Percentiles rank a stretch among this genome's conserved stretches.
phyloP scores from a whole-genome alignment of 2,329 filamentous ascomycete species.

The Hypoxylon sp. region DNA sequence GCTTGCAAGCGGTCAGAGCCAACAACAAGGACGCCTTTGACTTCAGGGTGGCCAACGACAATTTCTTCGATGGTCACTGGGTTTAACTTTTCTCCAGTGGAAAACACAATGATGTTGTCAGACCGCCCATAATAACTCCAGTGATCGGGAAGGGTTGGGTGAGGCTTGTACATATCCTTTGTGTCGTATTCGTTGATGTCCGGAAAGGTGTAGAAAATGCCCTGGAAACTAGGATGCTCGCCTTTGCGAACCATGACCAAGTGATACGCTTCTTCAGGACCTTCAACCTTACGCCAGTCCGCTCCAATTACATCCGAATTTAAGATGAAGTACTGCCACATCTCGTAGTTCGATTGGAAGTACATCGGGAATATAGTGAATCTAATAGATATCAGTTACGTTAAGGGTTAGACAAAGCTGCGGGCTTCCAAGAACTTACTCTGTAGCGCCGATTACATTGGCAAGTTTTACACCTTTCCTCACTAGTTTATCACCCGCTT shows the following conservation, averaged over 20 bases:
- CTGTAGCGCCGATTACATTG: conserved; percentile 61
- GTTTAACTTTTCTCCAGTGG: conserved; percentile 67
- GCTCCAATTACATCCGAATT: conserved; percentile 60
- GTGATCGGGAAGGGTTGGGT: conserved; percentile 57
- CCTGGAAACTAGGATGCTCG: conserved; percentile 54
- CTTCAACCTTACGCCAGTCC: conserved; percentile 57
- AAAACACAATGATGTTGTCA: conserved; percentile 66
- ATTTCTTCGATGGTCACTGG: conserved; percentile 61
- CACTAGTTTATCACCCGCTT: conserved; percentile 58
- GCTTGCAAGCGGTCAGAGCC: conserved; percentile 64
- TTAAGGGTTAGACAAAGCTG: background rate
- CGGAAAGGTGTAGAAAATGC: conserved; percentile 53
- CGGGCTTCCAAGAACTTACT: conserved; percentile 54
- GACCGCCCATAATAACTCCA: conserved; percentile 58
- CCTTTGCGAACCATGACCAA: conserved; percentile 59
- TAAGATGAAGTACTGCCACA: conserved; percentile 63
- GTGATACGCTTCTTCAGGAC: conserved; percentile 56
- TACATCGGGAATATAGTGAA: conserved; percentile 56
- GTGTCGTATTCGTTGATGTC: conserved; percentile 59
- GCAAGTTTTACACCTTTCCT: conserved; percentile 54
- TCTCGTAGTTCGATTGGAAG: conserved; percentile 52
- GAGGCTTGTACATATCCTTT: conserved; percentile 61
- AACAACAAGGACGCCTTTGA: conserved; percentile 63
- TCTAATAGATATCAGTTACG: conserved; percentile 49
- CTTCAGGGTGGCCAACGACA: conserved; percentile 57